These are phyloP conservation scores for Cladosporium velox DNA, from an alignment of 2,329 filamentous ascomycete species.

Conservation along the genomic window DNA sequence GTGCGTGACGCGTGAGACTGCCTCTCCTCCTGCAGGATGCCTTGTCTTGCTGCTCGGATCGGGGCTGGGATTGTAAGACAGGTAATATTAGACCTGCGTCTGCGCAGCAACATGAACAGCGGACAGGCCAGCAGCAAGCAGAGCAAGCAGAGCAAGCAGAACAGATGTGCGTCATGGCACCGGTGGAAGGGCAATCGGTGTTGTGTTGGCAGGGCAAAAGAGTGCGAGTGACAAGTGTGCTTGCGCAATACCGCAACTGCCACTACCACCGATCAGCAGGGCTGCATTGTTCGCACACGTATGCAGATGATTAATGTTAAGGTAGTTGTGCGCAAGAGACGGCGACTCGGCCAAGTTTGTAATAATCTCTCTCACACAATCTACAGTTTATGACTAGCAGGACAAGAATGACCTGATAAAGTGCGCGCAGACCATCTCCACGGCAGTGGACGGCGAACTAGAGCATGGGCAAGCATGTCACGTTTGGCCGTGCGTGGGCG, in stretches of 20 bases:
- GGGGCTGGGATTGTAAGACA: conserved; percentile 9
- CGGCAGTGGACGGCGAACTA: conserved; percentile 5
- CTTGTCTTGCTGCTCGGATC: background rate
- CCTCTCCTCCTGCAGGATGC: background rate
- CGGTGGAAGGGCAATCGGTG: background rate
- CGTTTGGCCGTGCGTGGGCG: background rate
- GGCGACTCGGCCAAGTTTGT: background rate
- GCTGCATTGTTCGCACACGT: background rate
- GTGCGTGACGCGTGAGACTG: background rate
- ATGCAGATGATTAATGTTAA: background rate
- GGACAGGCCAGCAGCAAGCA: background rate
- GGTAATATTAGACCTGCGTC: conserved; percentile 3
- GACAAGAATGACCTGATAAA: background rate
- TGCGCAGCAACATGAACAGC: background rate
- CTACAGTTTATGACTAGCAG: background rate
- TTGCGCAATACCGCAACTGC: background rate
- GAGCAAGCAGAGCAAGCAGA: background rate
- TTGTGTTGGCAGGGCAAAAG: conserved; percentile 10
- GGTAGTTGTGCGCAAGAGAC: background rate
- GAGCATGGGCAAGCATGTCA: background rate
- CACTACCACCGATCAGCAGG: background rate
- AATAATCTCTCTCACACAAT: background rate
- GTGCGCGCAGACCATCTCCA: conserved; percentile 10
- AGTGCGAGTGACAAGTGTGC: background rate
- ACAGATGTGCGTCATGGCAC: conserved; percentile 5